Evolutionary conservation across 352 stramenopile species (phyloP), one percentile per base, ranked within the genome.

Genomic region (Phytophthora ramorum): DNA sequence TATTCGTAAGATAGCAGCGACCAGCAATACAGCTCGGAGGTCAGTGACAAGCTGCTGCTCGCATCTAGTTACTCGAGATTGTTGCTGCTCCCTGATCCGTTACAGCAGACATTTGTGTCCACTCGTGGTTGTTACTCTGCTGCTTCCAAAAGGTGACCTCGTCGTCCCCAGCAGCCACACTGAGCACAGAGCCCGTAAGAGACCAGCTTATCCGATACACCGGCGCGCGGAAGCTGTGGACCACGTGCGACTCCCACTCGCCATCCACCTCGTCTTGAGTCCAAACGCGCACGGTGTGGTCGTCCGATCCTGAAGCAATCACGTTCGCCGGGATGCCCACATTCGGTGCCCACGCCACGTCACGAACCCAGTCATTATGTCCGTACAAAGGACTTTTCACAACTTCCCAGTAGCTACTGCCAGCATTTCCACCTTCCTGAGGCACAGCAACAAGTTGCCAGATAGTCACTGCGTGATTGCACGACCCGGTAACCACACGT

Each of bases 121-220:
- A 96, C 58, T 89, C 62, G 41, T 75, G 75, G 37, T 85, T 82
- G 37, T 85, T 82, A 22, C 61, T 81, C 20, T 63, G 49, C 51
- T 92, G 82, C 66, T 94, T 96, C 88, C 88, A 96, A 54, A 96
- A 87, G 3, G 81, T 93, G 49, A 91, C 76, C 20, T 91, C 77
- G 43, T 93, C 83, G 58, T 93, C 85, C 35, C 82, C 85, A 35
- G 77, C 67, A 10, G 83, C 81, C 24, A 88, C 78, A 47, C 82
- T 89, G 22, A 93, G 78, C 54, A 91, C 78, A 7, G 70, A 79
- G 35, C 81, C 85, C 2, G 83, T 91, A 13, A 91, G 73, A 40
- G 88, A 96, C 88, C 88, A 96, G 71, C 79, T 91, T 81, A 96
- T 84, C 57, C 86, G 81, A 57, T 94, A 93, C 49, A 94, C 83